phyloP scores from a whole-genome alignment of 139 green algal genomes.

The Diplosphaera chodatii region DNA sequence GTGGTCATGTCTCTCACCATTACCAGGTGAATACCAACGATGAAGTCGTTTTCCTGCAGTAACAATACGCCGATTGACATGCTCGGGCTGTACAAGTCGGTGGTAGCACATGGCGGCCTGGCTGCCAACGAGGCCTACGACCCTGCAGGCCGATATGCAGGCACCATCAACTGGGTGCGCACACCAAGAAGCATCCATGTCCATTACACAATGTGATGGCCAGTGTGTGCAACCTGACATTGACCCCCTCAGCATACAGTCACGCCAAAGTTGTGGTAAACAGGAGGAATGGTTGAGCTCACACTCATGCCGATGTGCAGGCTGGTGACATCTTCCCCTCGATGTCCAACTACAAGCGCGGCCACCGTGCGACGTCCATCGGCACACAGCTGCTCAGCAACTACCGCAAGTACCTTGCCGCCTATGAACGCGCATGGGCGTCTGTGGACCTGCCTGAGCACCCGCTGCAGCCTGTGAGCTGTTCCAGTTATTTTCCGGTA shows the following conservation, averaged over 20 bases:
- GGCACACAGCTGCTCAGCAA: slow-evolving; percentile 47
- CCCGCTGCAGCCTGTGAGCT: background rate
- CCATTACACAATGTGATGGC: too few relatives aligned
- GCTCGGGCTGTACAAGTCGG: slow-evolving; percentile 45
- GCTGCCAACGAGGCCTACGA: slow-evolving; percentile 40
- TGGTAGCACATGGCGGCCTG: slow-evolving; percentile 32
- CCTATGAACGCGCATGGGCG: slow-evolving; percentile 17
- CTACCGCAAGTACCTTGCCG: slow-evolving; percentile 42
- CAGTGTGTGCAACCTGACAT: too few relatives aligned
- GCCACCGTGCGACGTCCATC: slow-evolving; percentile 36
- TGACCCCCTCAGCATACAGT: too few relatives aligned
- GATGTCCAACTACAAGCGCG: slow-evolving; percentile 38
- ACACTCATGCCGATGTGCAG: too few relatives aligned
- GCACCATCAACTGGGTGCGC: slow-evolving; percentile 39
- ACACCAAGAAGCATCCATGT: too few relatives aligned
- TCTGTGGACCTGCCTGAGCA: slow-evolving; percentile 8
- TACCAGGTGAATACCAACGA: too few relatives aligned
- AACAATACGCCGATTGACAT: slow-evolving; percentile 45
- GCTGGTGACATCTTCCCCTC: slow-evolving; percentile 40
- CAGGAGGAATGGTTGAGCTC: too few relatives aligned
- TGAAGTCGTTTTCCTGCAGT: too few relatives aligned
- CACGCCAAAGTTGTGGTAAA: too few relatives aligned
- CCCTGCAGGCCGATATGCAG: slow-evolving; percentile 30
- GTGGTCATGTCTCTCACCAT: too few relatives aligned
- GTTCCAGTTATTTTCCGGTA: too few relatives aligned